phyloP scores from a whole-genome alignment of 1,284 basidiomycete species.

The Meira nashicola region DNA sequence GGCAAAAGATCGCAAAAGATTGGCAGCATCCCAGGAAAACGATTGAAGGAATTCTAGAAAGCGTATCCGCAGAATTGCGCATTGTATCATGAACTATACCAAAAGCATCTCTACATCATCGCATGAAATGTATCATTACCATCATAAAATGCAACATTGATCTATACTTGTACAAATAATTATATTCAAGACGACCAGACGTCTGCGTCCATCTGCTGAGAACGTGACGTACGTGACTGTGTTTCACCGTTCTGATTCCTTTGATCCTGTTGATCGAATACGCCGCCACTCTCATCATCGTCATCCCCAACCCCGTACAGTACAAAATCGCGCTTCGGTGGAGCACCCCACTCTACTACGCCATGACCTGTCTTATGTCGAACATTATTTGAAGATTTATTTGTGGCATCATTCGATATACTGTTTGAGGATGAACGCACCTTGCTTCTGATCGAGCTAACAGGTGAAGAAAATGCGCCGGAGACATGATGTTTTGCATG shows the following conservation, averaged over 20 bases:
- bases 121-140: too few relatives aligned
- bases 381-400: not conserved
- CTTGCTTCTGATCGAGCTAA: slow-evolving; percentile 16
- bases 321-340: slow-evolving; percentile 27
- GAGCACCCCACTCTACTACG: slow-evolving; percentile 33
- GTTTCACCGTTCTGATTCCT: not conserved
- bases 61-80: not conserved
- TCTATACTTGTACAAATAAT: not conserved
- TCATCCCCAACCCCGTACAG: slow-evolving; percentile 28
- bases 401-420: not conserved
- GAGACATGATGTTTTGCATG: not conserved
- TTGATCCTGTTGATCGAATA: not conserved
- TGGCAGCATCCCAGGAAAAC: not conserved
- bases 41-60: slow-evolving; percentile 12
- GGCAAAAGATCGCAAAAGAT: slow-evolving; percentile 16
- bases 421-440: not conserved
- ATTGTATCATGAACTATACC: slow-evolving; percentile 2
- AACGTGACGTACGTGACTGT: too few relatives aligned
- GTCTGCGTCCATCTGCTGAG: slow-evolving; percentile 2
- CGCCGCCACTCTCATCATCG: slow-evolving; percentile 18
- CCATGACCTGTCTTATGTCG: slow-evolving; percentile 28
- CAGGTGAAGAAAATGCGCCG: slow-evolving; percentile 13
- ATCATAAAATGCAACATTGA: not conserved
- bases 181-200: not conserved
- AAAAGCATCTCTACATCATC: too few relatives aligned